Evolutionary conservation across 1,139 yeast species (phyloP).

Genomic region (Geotrichum reessii): DNA sequence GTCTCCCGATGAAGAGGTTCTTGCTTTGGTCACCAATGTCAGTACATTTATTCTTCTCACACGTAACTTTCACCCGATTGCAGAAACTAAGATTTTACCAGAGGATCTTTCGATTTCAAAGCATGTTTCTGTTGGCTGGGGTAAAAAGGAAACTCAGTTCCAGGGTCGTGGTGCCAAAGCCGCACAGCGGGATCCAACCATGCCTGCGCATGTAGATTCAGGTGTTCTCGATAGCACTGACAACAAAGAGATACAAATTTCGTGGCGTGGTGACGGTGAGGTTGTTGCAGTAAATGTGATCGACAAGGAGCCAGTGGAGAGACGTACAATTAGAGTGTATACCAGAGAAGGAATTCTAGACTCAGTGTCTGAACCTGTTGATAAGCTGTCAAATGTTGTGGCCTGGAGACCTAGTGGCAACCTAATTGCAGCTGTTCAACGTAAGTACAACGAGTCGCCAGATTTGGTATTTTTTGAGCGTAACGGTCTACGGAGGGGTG

Average conservation of each 20-base stretch:
- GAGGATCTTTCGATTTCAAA: conserved; percentile 67
- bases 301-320: conserved; percentile 45
- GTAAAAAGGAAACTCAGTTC: conserved; percentile 93
- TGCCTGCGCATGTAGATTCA: conserved; percentile 62
- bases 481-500: conserved; percentile 89
- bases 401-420: conserved; percentile 94
- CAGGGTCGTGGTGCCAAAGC: conserved; percentile 90
- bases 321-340: conserved; percentile 83
- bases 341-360: conserved; percentile 67
- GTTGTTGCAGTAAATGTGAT: conserved; percentile 64
- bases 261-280: conserved; percentile 97
- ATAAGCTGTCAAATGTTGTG: conserved; percentile 64
- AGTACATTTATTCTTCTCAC: conserved; percentile 62
- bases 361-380: conserved; percentile 87
- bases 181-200: conserved; percentile 88
- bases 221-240: conserved; percentile 53
- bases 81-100: conserved; percentile 54
- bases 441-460: conserved; percentile 35
- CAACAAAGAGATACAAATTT: conserved; percentile 47
- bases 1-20: conserved; percentile 89
- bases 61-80: conserved; percentile 72
- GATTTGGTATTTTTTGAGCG: conserved; percentile 76
- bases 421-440: conserved; percentile 74
- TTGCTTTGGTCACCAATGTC: conserved; percentile 53
- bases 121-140: conserved; percentile 98